A percentile compares a stretch with the other conserved stretches of the same genome.
phyloP scores from a whole-genome alignment of 192 early-diverging fungal species.

The Jimgerdemannia flammicorona region DNA sequence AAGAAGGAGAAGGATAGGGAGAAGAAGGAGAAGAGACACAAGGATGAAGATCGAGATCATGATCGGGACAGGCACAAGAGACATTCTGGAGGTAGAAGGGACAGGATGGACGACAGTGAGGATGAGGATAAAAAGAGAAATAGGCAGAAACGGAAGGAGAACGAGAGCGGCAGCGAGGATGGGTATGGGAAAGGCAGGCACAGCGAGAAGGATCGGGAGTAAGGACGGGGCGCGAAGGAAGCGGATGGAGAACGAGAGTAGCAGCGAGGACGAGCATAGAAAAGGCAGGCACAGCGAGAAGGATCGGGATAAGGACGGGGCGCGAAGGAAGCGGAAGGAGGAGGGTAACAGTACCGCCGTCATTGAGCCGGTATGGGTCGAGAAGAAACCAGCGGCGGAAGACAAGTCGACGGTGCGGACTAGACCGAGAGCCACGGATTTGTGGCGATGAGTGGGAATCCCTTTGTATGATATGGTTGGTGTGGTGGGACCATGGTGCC shows the following conservation, averaged over 20 bases:
- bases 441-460: neutral
- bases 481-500: neutral
- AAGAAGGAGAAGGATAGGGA: neutral
- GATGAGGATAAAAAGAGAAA: neutral
- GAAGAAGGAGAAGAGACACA: neutral
- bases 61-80: neutral
- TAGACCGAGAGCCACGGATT: neutral
- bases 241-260: too few relatives aligned
- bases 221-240: too few relatives aligned
- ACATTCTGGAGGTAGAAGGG: neutral
- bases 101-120: neutral
- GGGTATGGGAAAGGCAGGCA: neutral
- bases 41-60: neutral
- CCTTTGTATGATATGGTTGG: too few relatives aligned
- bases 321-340: neutral
- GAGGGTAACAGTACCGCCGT: neutral
- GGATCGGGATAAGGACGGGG: neutral
- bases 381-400: neutral
- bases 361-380: neutral
- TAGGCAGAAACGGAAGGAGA: neutral
- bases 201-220: too few relatives aligned
- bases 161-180: neutral
- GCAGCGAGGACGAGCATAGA: too few relatives aligned
- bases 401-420: neutral
- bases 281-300: neutral